Conservation (phyloP, 23 red algal genomes). For the Gracilariopsis chorda region DNA sequence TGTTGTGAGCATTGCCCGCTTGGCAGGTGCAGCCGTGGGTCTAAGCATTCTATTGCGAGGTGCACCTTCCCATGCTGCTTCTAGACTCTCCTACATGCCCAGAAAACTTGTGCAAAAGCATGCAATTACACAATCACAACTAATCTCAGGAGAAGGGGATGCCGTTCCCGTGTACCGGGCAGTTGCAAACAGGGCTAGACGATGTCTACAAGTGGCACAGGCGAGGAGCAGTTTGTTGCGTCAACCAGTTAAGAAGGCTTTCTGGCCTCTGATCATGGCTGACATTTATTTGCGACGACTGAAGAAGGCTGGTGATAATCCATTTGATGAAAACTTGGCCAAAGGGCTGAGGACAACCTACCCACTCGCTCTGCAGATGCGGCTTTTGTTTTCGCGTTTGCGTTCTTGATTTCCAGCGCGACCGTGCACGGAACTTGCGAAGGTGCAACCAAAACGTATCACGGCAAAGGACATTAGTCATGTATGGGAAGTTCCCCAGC, state of each 20-base stretch:
- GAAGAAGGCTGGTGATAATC: constrained; percentile 34
- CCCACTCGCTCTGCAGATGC: constrained; percentile 27
- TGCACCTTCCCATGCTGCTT: constrained; percentile 37
- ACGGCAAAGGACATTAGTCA: no score
- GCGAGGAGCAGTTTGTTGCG: background rate
- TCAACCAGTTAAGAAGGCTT: background rate
- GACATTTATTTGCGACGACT: constrained; percentile 40
- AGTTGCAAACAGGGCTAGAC: constrained; percentile 27
- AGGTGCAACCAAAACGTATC: no score
- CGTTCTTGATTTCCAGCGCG: background rate
- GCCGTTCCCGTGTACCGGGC: constrained; percentile 10
- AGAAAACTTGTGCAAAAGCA: constrained; percentile 8
- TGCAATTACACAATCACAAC: background rate
- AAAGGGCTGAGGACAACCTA: constrained; percentile 33
- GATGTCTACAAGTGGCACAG: background rate
- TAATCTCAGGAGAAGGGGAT: background rate
- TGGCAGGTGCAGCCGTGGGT: constrained; percentile 36
- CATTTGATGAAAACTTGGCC: constrained; percentile 33
- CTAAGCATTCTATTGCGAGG: constrained; percentile 65
- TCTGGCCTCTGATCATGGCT: constrained; percentile 47
- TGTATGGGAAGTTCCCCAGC: no score
- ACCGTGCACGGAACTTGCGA: no score
- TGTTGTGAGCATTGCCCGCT: background rate
- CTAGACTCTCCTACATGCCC: constrained; percentile 65
- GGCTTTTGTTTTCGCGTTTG: constrained; percentile 21